A percentile compares a stretch with the other conserved stretches of the same genome.
Evolutionary conservation across 2,329 filamentous ascomycete species (phyloP).

Genomic region (Epichloe aotearoae): DNA sequence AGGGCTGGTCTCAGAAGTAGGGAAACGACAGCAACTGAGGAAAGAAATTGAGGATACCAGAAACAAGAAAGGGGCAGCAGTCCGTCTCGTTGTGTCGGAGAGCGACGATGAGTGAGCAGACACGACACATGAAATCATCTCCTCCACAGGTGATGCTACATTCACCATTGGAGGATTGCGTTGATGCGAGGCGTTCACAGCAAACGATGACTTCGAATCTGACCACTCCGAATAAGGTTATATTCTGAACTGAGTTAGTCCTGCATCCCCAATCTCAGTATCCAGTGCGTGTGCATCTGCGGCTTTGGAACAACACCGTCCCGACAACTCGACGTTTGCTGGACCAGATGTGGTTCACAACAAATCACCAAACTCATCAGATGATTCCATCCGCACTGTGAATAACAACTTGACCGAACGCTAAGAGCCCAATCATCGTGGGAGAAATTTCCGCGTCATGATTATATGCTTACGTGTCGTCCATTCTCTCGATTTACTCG

Average conservation of each 20-base stretch:
- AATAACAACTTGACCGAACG: neutral
- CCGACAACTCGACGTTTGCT: neutral
- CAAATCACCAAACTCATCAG: neutral
- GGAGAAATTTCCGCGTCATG: neutral
- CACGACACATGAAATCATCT: slow-evolving; percentile 7
- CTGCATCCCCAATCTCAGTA: neutral
- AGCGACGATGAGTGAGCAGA: slow-evolving; percentile 22
- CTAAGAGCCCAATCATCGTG: neutral
- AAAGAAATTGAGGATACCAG: slow-evolving; percentile 29
- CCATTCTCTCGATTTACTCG: neutral
- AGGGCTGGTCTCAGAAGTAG: slow-evolving; percentile 58
- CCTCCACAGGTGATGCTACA: neutral
- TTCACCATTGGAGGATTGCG: neutral
- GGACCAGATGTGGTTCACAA: neutral
- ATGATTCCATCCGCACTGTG: neutral
- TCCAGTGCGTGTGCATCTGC: neutral
- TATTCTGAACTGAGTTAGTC: neutral
- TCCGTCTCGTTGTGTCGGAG: slow-evolving; percentile 31
- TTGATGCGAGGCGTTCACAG: neutral
- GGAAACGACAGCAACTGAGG: slow-evolving; percentile 34
- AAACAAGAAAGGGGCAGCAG: slow-evolving; percentile 28
- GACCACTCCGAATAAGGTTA: neutral
- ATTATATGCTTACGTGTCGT: neutral
- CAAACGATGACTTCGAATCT: neutral
- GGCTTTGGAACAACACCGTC: neutral